A percentile compares a stretch with the other conserved stretches of the same genome.
Evolutionary conservation across 208 protist genomes (phyloP).

Genomic region (Crithidia bombi): DNA sequence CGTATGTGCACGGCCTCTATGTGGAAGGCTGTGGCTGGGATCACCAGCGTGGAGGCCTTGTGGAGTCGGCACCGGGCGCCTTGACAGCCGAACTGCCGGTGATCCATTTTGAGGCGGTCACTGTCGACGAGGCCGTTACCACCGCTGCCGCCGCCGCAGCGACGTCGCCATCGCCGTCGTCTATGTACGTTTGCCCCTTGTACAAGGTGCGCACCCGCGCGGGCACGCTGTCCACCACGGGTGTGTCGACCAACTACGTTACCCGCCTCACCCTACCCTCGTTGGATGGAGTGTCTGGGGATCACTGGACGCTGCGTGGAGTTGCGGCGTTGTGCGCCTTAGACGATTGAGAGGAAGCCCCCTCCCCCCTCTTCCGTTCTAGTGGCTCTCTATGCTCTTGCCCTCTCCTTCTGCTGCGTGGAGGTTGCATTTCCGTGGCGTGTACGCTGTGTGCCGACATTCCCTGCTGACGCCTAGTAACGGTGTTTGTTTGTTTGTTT

Average conservation of each 20-base stretch:
- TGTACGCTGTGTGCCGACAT: too few species aligned
- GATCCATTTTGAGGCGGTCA: conserved; percentile 89
- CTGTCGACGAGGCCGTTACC: conserved; percentile 29
- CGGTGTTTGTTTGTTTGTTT: too few species aligned
- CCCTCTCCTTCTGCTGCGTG: too few species aligned
- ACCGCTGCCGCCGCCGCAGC: not conserved
- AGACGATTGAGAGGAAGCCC: conserved; percentile 87
- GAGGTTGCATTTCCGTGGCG: too few species aligned
- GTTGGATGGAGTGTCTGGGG: conserved; percentile 48
- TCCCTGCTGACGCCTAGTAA: too few species aligned
- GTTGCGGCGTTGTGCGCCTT: conserved; percentile 91
- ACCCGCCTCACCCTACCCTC: conserved; percentile 79
- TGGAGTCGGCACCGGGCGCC: conserved; percentile 82
- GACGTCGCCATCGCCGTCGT: not conserved
- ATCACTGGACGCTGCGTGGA: conserved; percentile 93
- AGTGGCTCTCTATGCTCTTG: too few species aligned
- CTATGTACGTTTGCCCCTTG: conserved; percentile 87
- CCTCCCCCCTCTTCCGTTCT: not conserved
- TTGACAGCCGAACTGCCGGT: conserved; percentile 85
- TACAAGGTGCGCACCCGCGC: conserved; percentile 93
- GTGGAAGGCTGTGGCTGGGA: conserved; percentile 91
- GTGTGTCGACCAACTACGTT: conserved; percentile 93
- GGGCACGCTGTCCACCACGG: conserved; percentile 89
- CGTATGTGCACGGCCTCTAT: conserved; percentile 93
- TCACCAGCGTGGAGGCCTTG: conserved; percentile 44